phyloP scores from a whole-genome alignment of 1,284 basidiomycete genomes.

The Fomitopsis palustris region DNA sequence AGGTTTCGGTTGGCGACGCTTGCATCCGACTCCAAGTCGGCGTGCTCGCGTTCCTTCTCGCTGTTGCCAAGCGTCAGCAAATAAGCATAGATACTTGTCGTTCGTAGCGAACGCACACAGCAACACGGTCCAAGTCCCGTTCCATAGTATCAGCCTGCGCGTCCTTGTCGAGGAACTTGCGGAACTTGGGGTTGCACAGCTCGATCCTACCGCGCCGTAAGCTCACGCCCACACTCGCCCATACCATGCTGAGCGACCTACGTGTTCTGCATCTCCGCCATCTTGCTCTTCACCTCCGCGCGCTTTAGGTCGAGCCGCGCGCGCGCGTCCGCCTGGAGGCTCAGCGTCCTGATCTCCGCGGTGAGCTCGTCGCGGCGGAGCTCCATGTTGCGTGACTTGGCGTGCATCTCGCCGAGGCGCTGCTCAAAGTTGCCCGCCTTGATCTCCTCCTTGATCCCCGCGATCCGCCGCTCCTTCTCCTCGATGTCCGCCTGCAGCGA shows the following conservation, averaged over 20 bases:
- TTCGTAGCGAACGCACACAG: slow-evolving; percentile 42
- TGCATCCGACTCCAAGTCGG: slow-evolving; percentile 50
- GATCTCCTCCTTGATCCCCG: slow-evolving; percentile 58
- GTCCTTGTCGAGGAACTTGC: slow-evolving; percentile 59
- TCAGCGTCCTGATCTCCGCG: slow-evolving; percentile 70
- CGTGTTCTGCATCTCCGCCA: slow-evolving; percentile 63
- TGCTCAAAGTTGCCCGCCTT: slow-evolving; percentile 65
- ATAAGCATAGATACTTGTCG: background rate
- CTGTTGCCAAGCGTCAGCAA: slow-evolving; percentile 32
- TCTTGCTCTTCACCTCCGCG: slow-evolving; percentile 64
- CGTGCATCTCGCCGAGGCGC: slow-evolving; percentile 57
- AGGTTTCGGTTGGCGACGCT: slow-evolving; percentile 50
- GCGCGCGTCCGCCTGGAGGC: slow-evolving; percentile 78
- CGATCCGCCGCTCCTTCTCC: slow-evolving; percentile 59
- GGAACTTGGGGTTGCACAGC: slow-evolving; percentile 57
- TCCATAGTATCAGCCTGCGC: slow-evolving; percentile 68
- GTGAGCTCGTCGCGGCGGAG: slow-evolving; percentile 70
- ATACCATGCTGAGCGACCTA: slow-evolving; percentile 34
- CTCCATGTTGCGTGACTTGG: slow-evolving; percentile 62
- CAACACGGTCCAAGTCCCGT: slow-evolving; percentile 56
- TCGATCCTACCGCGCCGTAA: slow-evolving; percentile 46
- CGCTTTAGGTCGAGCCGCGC: slow-evolving; percentile 81
- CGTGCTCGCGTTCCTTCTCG: slow-evolving; percentile 62
- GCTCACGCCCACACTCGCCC: too few relatives aligned
- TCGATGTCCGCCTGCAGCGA: slow-evolving; percentile 50